These are phyloP conservation scores for Posidonia australis DNA, from an alignment of 106 monocot genomes.

Conservation along the genomic window DNA sequence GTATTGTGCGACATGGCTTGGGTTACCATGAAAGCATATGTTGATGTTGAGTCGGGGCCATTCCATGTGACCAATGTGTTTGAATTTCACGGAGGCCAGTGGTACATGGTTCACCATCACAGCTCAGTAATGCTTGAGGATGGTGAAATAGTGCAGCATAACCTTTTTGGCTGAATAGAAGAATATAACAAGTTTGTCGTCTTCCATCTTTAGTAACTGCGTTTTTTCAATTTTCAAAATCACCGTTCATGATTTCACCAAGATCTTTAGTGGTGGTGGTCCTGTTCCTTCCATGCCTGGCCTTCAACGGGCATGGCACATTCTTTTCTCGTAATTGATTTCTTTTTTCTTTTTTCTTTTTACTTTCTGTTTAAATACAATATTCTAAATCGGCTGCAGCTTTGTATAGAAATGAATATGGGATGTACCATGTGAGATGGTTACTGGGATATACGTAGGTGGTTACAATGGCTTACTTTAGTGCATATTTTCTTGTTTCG, in stretches of 20 bases:
- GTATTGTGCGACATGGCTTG: slow-evolving; percentile 19
- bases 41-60: slow-evolving; percentile 37
- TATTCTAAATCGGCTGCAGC: background rate
- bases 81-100: slow-evolving; percentile 44
- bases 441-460: background rate
- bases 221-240: background rate
- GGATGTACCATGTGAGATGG: background rate
- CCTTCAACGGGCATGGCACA: background rate
- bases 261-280: background rate
- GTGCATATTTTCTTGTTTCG: too few relatives aligned
- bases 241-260: background rate
- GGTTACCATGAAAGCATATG: slow-evolving; percentile 74
- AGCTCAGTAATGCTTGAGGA: slow-evolving; percentile 12
- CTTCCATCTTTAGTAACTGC: background rate
- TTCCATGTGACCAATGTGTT: slow-evolving; percentile 71
- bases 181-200: background rate
- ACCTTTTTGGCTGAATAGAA: slow-evolving; percentile 3
- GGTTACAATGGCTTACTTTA: too few relatives aligned
- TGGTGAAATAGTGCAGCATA: background rate
- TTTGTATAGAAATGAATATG: slow-evolving; percentile 1
- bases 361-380: background rate
- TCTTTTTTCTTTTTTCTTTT: background rate
- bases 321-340: background rate
- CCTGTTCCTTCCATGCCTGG: background rate
- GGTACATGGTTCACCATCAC: slow-evolving; percentile 90